Evolutionary conservation across 352 stramenopile genomes (phyloP), one percentile per base, ranked within the genome.

Genomic region (Phytophthora sojae): DNA sequence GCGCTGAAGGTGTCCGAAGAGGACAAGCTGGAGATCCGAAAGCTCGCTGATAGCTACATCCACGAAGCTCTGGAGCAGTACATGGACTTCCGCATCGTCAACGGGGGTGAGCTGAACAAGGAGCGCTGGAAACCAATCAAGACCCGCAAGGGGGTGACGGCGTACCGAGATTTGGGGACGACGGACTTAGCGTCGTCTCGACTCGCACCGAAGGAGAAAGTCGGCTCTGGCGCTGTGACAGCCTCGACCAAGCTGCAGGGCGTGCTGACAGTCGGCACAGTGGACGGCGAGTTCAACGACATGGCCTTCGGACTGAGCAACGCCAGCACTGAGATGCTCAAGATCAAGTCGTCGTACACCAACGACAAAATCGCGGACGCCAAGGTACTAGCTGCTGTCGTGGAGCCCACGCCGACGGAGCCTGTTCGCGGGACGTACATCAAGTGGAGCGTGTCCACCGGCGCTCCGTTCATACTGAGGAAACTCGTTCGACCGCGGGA

Each of bases 361-460:
- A 73, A 88, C n/a, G 82, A 92, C 56, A 75, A 79, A 6, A 61
- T 86, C 29, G 72, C 64, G 1, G 79, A 90, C 62, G 62, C 69
- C 42, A 82, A 81, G 21, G 73, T 90, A 11, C 50, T 92, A 12
- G 79, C 81, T 0, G 67, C 68, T 0, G 75, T 90, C 25, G 64
- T 76, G 0, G 61, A 71, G 8, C 77, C 81, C 4, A 82, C 78
- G 2, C 30, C 53, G 17, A 69, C 71, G 7, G 76, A 88, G 35
- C 84, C 84, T 23, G 69, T 87, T 54, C 79, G 59, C 42, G 69
- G 72, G 37, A 63, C 68, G 32, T 68, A 73, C 7, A 64, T 89
- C 42, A 83, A 83, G 42, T 91, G 80, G 80, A 56, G 58, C 21
- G 74, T 88, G 23, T 71, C 61, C 0, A 76, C 68, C 6, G 71